These are phyloP conservation scores for Pelargonium fulgidum DNA, from an alignment of 441 rosid genomes.

Conservation along the genomic window DNA sequence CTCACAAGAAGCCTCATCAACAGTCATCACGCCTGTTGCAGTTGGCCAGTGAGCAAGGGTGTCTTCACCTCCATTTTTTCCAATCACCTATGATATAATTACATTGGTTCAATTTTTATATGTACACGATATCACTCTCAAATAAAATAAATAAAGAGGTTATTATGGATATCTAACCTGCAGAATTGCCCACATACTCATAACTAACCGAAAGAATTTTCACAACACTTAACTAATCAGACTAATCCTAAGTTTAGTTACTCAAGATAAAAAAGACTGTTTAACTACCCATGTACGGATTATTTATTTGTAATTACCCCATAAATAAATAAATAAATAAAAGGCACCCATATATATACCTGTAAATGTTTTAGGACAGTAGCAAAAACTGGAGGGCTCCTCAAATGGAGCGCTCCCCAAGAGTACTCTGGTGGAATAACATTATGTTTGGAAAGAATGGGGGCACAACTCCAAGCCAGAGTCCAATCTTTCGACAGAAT, in stretches of 20 bases:
- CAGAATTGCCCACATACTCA: too few species aligned
- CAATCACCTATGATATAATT: conserved; percentile 50
- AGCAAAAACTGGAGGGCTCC: conserved; percentile 84
- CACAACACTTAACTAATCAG: too few species aligned
- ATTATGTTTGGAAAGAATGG: conserved; percentile 73
- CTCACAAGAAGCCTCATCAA: conserved; percentile 74
- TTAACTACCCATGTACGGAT: too few species aligned
- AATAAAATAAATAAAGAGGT: not conserved
- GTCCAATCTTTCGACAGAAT: conserved; percentile 89
- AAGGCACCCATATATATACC: conserved; percentile 31
- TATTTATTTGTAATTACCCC: too few species aligned
- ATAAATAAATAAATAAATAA: not conserved
- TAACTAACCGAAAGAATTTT: too few species aligned
- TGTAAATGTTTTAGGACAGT: conserved; percentile 79
- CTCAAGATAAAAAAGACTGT: too few species aligned
- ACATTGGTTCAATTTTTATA: conserved; percentile 21
- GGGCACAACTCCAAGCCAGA: conserved; percentile 90
- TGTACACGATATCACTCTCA: conserved; percentile 2
- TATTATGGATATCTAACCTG: too few species aligned
- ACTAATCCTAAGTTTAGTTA: too few species aligned
- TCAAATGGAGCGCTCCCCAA: conserved; percentile 74
- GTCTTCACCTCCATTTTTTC: conserved; percentile 92
- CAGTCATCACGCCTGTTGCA: conserved; percentile 63
- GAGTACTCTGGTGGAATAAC: conserved; percentile 86
- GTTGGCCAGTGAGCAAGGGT: conserved; percentile 97